These are phyloP conservation scores for Fomitopsis palustris DNA, from an alignment of 1,284 basidiomycete genomes.

Conservation along the genomic window DNA sequence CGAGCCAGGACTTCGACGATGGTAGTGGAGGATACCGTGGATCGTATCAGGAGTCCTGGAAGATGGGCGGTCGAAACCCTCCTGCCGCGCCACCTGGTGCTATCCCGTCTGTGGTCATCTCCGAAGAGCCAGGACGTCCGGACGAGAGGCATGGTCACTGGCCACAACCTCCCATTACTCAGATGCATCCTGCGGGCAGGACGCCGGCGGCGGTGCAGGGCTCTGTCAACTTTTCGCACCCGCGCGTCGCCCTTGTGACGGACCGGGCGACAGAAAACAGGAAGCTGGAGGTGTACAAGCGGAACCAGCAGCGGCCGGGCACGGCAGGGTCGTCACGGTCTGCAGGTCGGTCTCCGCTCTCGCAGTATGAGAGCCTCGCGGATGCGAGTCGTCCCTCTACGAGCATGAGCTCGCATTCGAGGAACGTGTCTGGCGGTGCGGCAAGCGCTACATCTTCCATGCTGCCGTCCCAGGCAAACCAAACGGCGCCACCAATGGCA, in stretches of 20 bases:
- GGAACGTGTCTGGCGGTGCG: not conserved
- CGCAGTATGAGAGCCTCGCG: not conserved
- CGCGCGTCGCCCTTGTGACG: constrained; percentile 40
- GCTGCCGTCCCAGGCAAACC: not conserved
- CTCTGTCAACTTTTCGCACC: constrained; percentile 50
- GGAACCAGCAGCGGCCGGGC: constrained; percentile 36
- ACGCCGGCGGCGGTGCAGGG: constrained; percentile 10
- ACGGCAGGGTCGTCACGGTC: constrained; percentile 8
- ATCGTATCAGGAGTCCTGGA: constrained; percentile 20
- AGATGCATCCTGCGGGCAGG: constrained; percentile 7
- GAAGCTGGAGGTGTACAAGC: constrained; percentile 58
- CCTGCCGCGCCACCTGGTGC: constrained; percentile 21
- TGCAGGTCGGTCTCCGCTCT: constrained; percentile 6
- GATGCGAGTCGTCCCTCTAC: not conserved
- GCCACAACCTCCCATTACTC: constrained; percentile 15
- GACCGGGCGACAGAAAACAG: constrained; percentile 43
- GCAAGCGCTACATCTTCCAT: not conserved
- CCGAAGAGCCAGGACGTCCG: constrained; percentile 25
- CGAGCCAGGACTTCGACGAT: constrained; percentile 33
- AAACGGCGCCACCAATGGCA: not conserved
- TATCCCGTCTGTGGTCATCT: constrained; percentile 45
- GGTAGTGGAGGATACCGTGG: constrained; percentile 24
- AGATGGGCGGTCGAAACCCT: not conserved
- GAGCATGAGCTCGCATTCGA: constrained; percentile 3
- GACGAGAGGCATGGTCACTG: constrained; percentile 27